Evolutionary conservation across 1,139 yeast species (phyloP), one percentile per base, ranked within the genome.

Genomic region (Pichia sp.): DNA sequence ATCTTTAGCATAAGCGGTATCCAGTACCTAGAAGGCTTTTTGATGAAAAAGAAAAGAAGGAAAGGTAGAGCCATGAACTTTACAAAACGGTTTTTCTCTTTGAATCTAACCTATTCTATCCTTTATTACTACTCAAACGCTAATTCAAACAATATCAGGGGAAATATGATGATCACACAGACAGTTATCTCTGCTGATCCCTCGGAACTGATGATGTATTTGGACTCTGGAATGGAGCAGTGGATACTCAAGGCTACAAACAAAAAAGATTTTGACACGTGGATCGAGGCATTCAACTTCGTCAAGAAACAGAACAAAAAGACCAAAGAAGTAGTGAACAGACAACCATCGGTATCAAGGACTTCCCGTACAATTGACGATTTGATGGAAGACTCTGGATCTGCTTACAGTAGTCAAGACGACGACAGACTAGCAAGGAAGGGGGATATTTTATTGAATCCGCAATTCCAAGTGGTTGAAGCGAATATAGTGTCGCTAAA

Each of bases 221-320:
- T 93, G 60, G 98, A 93, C 69, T 90, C 97, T 0, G 99, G 99
- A 2, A 85, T 93, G 84, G 99, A 93, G 68, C 84, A 89, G 16
- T 93, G 99, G 99, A 84, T 83, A 50, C 75, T 93, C 60, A 87
- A 87, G 63, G 89, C 97, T 0, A 72, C 78, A 47, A 82, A 78
- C 55, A 71, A 71, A 16, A 75, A 76, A 4, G 93, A 88, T 61
- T 93, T 91, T 76, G 78, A 81, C 47, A 77, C 82, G 9, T 93
- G 99, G 99, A 81, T 87, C 9, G 78, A 83, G 50, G 96, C 96
- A 0, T 79, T 91, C 61, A 83, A 84, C 62, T 71, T 72, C 44
- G 71, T 81, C 50, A 70, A 70, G 50, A 64, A 60, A 41, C 61
- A 61, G 49, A 55, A 63, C 48, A 60, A 58, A 38, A 48, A 55